phyloP scores from a whole-genome alignment of 2,329 filamentous ascomycete genomes.

The Neocucurbitaria cava region DNA sequence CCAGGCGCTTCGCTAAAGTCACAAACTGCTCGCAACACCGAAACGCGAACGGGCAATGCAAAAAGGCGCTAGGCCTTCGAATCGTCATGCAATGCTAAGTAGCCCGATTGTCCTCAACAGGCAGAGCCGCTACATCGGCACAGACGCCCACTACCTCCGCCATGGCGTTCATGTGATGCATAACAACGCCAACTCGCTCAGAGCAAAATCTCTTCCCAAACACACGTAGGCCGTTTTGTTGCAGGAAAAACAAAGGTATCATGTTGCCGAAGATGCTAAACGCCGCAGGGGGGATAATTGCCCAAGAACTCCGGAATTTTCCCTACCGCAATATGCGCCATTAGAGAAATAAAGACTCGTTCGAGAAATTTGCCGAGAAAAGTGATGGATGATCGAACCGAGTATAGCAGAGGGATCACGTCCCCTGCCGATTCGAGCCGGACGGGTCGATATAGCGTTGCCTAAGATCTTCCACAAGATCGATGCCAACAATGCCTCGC shows the following conservation, averaged over 20 bases:
- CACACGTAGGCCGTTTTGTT: background rate
- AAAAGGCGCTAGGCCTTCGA: background rate
- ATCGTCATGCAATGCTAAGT: constrained; percentile 3
- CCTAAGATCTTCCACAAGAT: background rate
- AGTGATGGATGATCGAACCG: background rate
- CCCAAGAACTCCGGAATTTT: constrained; percentile 12
- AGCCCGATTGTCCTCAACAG: constrained; percentile 3
- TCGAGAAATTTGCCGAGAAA: background rate
- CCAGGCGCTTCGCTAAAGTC: constrained; percentile 17
- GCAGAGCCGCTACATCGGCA: background rate
- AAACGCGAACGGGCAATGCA: constrained; percentile 5
- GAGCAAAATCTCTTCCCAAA: constrained; percentile 7
- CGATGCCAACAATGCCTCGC: constrained; percentile 6
- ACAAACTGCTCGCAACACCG: constrained; percentile 9
- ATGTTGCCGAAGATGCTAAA: constrained; percentile 18
- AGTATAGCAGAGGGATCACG: background rate
- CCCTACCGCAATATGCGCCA: constrained; percentile 13
- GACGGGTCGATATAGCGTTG: background rate
- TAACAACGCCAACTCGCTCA: constrained; percentile 4
- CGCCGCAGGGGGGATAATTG: constrained; percentile 14
- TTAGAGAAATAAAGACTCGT: constrained; percentile 5
- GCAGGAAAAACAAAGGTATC: constrained; percentile 16
- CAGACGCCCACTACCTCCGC: background rate
- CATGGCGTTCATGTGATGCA: background rate
- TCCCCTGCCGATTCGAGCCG: background rate